Evolutionary conservation across 2,329 filamentous ascomycete species (phyloP), one percentile per base, ranked within the genome.

Genomic region (Aspergillus ustus): DNA sequence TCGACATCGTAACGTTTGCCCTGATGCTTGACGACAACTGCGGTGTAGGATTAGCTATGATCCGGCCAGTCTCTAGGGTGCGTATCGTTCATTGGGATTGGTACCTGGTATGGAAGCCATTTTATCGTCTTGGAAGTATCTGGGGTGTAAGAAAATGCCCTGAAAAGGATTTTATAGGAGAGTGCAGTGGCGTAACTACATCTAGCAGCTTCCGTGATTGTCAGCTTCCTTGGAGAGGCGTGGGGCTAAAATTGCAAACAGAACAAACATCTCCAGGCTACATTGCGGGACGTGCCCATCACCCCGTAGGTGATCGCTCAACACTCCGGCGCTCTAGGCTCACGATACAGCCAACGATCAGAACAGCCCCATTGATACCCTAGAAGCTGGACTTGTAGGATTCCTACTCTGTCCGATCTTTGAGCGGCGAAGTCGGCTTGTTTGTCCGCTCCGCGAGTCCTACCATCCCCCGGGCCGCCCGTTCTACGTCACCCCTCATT

Each of bases 1-100:
- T 98, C 94, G 76, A 99, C 87, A 74, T 98, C 89, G 82, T 98
- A 91, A 77, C 93, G 94, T 78, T 95, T 97, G 81, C 94, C 94
- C 75, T 93, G 89, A 77, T 99, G 94, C 80, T 96, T 98, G 69
- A 99, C 90, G 75, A 93, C 84, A 69, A 99, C 93, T 96, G 66
- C 13, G 45, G 56, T 62, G 55, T 64, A 66, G 57, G 64, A 66
- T 74, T 61, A 75, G 69, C 64, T 50, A 22, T 11, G 44, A 13
- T 22, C 22, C 43, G 29, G 51, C 37, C 52, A 17, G 31, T 34
- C 2, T 17, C 17, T 40, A 34, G n/a, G 34, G 20, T 2, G 37
- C 40, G 8, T 9, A 25, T 59, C 19, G 9, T n/a, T 49, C 19
- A 51, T 50, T 50, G 17, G 57, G 31, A 29, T 3, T 13, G 79